phyloP scores from a whole-genome alignment of 192 early-diverging fungal species.

The Backusella psychrophila region DNA sequence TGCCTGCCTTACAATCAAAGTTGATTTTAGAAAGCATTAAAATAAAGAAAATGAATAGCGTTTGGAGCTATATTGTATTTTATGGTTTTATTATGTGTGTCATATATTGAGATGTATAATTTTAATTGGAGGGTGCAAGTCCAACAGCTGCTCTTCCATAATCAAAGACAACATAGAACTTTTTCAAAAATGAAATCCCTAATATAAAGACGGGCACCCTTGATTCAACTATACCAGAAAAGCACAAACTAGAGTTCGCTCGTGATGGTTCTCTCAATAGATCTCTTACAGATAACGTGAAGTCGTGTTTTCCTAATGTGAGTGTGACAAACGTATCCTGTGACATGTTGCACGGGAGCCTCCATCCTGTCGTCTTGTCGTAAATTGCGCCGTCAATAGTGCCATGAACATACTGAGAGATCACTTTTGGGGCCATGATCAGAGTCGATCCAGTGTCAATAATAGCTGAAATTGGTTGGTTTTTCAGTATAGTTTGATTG shows the following conservation, averaged over 20 bases:
- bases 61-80: neutral
- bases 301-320: constrained; percentile 26
- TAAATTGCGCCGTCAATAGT: constrained; percentile 36
- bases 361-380: constrained; percentile 29
- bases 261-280: constrained; percentile 35
- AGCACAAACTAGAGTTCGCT: neutral
- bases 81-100: neutral
- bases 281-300: constrained; percentile 26
- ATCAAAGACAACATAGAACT: constrained; percentile 50
- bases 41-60: neutral
- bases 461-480: constrained; percentile 17
- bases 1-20: neutral
- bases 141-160: constrained; percentile 41
- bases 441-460: constrained; percentile 62
- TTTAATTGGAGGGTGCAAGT: constrained; percentile 33
- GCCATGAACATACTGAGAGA: constrained; percentile 39
- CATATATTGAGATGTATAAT: neutral
- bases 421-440: constrained; percentile 40
- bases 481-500: constrained; percentile 10
- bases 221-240: constrained; percentile 34
- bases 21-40: neutral
- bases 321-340: constrained; percentile 17
- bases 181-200: constrained; percentile 49
- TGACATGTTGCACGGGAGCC: constrained; percentile 35
- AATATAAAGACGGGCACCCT: constrained; percentile 23